Evolutionary conservation across 345 rosid species (phyloP).

Genomic region (Firmiana major): DNA sequence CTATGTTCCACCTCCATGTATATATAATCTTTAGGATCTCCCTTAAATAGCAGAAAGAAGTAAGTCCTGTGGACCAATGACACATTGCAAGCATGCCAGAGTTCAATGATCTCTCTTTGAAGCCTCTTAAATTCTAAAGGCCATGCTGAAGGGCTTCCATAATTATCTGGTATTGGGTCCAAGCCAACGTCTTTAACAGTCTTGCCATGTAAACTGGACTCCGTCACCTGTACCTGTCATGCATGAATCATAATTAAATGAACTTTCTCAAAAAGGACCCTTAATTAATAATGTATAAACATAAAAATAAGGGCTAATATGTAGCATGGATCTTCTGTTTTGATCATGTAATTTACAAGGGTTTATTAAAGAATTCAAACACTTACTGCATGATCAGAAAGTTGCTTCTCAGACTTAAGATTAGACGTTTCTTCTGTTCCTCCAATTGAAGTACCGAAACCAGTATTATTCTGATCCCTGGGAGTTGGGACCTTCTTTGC

Average conservation of each 20-base stretch:
- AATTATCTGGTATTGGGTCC: constrained; percentile 64
- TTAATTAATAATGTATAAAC: neutral
- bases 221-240: constrained; percentile 49
- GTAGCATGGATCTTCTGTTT: neutral
- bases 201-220: constrained; percentile 28
- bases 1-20: constrained; percentile 90
- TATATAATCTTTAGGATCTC: constrained; percentile 70
- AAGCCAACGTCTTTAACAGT: constrained; percentile 60
- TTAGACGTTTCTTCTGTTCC: constrained; percentile 20
- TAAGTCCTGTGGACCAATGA: constrained; percentile 84
- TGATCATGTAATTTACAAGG: neutral
- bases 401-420: constrained; percentile 31
- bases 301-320: neutral
- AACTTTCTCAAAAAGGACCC: neutral
- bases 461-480: constrained; percentile 5
- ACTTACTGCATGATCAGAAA: constrained; percentile 38
- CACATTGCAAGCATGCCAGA: constrained; percentile 77
- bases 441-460: constrained; percentile 14
- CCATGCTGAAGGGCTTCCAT: constrained; percentile 41
- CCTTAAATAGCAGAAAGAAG: constrained; percentile 78
- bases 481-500: constrained; percentile 27
- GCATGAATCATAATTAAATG: neutral
- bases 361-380: neutral
- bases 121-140: constrained; percentile 62
- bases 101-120: constrained; percentile 65